Evolutionary conservation across 2,329 filamentous ascomycete genomes (phyloP).

Genomic region (Sordariomycetes sp.): DNA sequence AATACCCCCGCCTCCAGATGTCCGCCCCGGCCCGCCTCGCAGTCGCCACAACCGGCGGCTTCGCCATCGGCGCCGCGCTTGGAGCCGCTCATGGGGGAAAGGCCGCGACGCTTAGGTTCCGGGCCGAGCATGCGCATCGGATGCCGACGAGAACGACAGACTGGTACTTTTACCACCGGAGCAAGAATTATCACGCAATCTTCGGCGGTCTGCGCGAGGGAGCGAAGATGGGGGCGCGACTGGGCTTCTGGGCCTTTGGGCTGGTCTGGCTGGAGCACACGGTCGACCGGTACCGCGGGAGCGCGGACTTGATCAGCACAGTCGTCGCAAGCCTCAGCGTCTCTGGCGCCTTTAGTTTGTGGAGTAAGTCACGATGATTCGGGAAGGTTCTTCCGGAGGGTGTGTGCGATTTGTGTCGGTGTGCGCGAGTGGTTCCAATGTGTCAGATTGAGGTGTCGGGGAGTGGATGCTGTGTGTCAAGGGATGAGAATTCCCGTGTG

Average conservation of each 20-base stretch:
- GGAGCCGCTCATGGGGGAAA: conserved; percentile 62
- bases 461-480: no score
- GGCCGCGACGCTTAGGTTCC: conserved; percentile 68
- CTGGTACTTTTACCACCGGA: conserved; percentile 99
- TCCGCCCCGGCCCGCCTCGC: conserved; percentile 52
- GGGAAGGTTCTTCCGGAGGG: neutral
- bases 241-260: conserved; percentile 59
- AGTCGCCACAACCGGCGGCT: conserved; percentile 48
- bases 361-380: conserved; percentile 43
- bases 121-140: conserved; percentile 92
- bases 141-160: conserved; percentile 70
- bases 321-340: conserved; percentile 72
- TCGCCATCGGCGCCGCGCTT: conserved; percentile 54
- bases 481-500: neutral
- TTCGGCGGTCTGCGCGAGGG: conserved; percentile 70
- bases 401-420: no score
- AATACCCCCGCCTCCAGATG: conserved; percentile 41
- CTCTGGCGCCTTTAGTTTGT: conserved; percentile 74
- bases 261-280: conserved; percentile 79
- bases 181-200: conserved; percentile 83
- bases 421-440: no score
- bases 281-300: conserved; percentile 58
- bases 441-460: no score
- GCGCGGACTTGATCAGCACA: conserved; percentile 68
- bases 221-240: conserved; percentile 54